phyloP scores from a whole-genome alignment of 78 protist genomes.

The Speleostelium caveatum region DNA sequence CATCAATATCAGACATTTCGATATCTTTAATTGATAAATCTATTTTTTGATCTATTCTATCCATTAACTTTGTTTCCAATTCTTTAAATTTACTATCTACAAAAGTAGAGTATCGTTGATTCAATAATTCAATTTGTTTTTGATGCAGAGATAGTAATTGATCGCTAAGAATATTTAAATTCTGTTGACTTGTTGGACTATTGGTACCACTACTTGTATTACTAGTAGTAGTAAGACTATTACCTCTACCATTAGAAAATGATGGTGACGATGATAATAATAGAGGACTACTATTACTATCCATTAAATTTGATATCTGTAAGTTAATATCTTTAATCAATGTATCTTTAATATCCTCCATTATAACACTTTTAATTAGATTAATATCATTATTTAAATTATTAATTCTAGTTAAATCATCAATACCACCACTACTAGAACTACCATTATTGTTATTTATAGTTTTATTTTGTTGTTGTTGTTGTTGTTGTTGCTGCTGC shows the following conservation, averaged over 20 bases:
- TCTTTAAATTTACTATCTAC: conserved; percentile 16
- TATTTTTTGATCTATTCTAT: background rate
- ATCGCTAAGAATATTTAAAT: background rate
- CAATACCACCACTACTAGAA: too few species aligned
- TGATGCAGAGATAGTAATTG: conserved; percentile 19
- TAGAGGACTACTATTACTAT: background rate
- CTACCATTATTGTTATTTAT: too few species aligned
- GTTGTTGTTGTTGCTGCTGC: background rate
- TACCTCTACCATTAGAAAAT: background rate
- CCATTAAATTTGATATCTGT: background rate
- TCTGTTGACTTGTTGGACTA: background rate
- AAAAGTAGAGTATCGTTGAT: background rate
- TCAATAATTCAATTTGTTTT: conserved; percentile 47
- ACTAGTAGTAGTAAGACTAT: background rate
- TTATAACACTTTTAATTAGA: background rate
- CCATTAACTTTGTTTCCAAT: conserved; percentile 4
- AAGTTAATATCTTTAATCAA: background rate
- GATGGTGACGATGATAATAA: background rate
- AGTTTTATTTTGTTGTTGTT: conserved; percentile 15
- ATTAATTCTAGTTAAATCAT: too few species aligned
- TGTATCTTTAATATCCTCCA: background rate
- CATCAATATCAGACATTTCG: background rate
- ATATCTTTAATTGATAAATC: background rate
- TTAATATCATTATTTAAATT: background rate
- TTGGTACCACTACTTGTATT: background rate